Percentiles rank a stretch among this genome's conserved stretches.
These are phyloP conservation scores for Solanum megistacrolobum DNA, from an alignment of 257 asterid genomes.

Conservation along the genomic window DNA sequence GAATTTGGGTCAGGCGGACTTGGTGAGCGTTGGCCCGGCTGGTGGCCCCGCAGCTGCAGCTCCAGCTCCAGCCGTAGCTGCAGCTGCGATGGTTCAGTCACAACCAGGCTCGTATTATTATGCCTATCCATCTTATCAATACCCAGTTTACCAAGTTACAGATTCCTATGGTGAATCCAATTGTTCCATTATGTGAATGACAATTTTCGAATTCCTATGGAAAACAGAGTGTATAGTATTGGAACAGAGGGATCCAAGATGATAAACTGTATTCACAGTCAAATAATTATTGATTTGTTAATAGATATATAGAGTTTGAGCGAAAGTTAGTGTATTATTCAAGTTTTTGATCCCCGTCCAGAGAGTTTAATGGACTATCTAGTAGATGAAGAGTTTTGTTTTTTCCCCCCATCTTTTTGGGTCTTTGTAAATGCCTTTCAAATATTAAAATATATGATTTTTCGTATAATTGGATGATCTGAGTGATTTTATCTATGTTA, in stretches of 20 bases:
- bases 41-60: neutral
- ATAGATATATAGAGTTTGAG: neutral
- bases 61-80: neutral
- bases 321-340: fast-evolving
- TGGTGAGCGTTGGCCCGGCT: neutral
- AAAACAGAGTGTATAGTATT: neutral
- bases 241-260: neutral
- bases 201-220: neutral
- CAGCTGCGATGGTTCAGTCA: neutral
- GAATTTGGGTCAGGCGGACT: neutral
- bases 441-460: neutral
- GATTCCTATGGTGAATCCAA: neutral
- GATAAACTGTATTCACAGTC: fast-evolving
- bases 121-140: neutral
- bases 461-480: neutral
- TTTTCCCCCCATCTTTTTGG: neutral
- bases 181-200: neutral
- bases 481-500: neutral
- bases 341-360: neutral
- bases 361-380: neutral
- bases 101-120: neutral
- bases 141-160: neutral
- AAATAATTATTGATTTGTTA: neutral
- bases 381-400: neutral
- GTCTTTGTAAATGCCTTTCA: neutral